These are phyloP conservation scores for Tolypocladium tundrense DNA, from an alignment of 2,329 filamentous ascomycete genomes.

Conservation along the genomic window DNA sequence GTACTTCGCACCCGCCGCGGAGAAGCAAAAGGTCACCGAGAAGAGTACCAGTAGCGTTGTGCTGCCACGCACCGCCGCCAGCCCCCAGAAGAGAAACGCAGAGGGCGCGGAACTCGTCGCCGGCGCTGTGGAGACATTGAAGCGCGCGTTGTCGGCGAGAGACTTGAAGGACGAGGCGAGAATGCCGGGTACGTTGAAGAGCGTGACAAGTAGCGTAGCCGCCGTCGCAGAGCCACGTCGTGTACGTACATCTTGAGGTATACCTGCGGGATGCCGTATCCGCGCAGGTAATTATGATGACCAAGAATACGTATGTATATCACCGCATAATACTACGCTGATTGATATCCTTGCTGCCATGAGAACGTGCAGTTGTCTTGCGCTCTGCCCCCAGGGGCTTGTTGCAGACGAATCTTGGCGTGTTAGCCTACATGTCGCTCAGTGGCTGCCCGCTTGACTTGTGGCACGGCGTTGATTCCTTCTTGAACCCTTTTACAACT, in stretches of 20 bases:
- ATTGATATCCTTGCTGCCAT: not conserved
- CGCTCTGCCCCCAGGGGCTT: too few species aligned
- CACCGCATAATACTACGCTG: not conserved
- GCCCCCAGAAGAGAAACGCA: not conserved
- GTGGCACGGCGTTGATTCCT: too few species aligned
- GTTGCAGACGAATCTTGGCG: not conserved
- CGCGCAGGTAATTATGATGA: not conserved
- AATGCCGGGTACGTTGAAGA: not conserved
- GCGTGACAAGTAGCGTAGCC: not conserved
- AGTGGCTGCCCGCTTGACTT: too few species aligned
- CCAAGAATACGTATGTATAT: too few species aligned
- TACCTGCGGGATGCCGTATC: not conserved
- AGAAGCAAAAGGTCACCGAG: not conserved
- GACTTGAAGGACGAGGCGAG: not conserved
- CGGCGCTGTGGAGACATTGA: not conserved
- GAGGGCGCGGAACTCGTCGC: not conserved
- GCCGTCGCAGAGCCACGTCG: not conserved
- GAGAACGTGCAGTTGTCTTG: too few species aligned
- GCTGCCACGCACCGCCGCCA: not conserved
- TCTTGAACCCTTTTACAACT: too few species aligned
- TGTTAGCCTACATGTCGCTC: too few species aligned
- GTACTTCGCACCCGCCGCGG: not conserved
- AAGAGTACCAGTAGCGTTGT: not conserved
- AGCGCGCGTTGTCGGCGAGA: not conserved
- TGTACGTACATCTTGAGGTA: not conserved